Evolutionary conservation across 805 yeast genomes (phyloP), one percentile per base, ranked within the genome.

Genomic region (Pichia kluyveri): DNA sequence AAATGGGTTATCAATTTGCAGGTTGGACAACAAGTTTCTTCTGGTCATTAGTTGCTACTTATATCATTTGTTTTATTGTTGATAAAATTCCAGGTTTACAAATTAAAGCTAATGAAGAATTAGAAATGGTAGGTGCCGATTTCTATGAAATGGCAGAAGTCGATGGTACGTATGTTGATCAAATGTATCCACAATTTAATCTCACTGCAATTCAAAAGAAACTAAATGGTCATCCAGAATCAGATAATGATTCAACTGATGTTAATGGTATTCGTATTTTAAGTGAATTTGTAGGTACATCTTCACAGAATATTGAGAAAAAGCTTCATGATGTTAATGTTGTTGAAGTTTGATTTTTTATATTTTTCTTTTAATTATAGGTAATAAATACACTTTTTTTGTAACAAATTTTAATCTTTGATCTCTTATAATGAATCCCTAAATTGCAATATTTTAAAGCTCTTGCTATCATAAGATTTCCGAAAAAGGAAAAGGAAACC

Each of bases 41-140:
- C 2, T 76, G 80, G 80, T 68, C 79, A 12, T 60, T 62, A 28
- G 66, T 65, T 19, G 67, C 69, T 46, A 73, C 80, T 0, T 58
- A 67, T 47, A 56, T 65, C 1, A 65, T 75, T 47, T 72, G 77
- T 52, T 72, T 70, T 51, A 53, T 70, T 17, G 72, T 77, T 41
- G 76, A 77, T 56, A 61, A 68, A 46, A 73, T 75, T 44, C 82
- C 82, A 11, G 80, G 80, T 5, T 61, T 68, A 46, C 62, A 70
- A 48, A 60, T 76, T 54, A 70, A 75, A 58, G 75, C 70, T 8
- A 42, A 62, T 19, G 69, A 62, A 18, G 77, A 70, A 53, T 76
- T 64, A 23, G 80, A 76, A 59, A 71, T 67, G 40, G 64, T 71
- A 69, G 81, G 80, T 32, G 68, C 75, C 68, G 81, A 76, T 55